Percentiles rank a stretch among this genome's conserved stretches.
These are phyloP conservation scores for Termitomyces sp. DNA, from an alignment of 768 basidiomycete genomes.

Conservation along the genomic window DNA sequence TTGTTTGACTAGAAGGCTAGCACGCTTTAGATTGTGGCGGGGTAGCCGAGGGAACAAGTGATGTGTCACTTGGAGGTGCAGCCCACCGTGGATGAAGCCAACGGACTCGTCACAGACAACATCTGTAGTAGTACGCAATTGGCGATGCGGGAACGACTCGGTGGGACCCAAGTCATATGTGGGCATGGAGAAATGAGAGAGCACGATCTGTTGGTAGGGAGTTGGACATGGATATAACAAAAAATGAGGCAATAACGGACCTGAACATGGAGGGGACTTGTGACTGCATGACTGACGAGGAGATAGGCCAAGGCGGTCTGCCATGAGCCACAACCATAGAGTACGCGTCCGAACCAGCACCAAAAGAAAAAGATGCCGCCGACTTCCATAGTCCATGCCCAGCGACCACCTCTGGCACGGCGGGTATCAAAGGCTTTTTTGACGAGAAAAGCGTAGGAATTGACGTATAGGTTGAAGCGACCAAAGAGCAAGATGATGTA, in stretches of 20 bases:
- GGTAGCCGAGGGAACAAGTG: slow-evolving; percentile 96
- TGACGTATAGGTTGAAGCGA: slow-evolving; percentile 91
- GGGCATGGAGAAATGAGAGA: slow-evolving; percentile 96
- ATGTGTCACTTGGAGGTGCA: slow-evolving; percentile 96
- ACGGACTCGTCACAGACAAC: slow-evolving; percentile 83
- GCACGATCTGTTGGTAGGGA: slow-evolving; percentile 64
- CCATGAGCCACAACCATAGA: slow-evolving; percentile 73
- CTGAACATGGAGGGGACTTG: slow-evolving; percentile 94
- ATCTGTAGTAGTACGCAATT: slow-evolving; percentile 96
- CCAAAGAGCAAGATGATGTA: slow-evolving; percentile 88
- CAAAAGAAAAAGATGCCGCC: slow-evolving; percentile 79
- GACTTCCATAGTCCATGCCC: slow-evolving; percentile 80
- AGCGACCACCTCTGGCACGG: slow-evolving; percentile 64
- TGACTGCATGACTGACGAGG: slow-evolving; percentile 77
- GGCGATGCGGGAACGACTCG: slow-evolving; percentile 92
- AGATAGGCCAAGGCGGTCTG: slow-evolving; percentile 68
- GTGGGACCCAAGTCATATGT: slow-evolving; percentile 85
- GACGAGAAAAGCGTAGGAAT: slow-evolving; percentile 76
- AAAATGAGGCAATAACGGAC: slow-evolving; percentile 35
- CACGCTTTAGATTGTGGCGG: slow-evolving; percentile 84
- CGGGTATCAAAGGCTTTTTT: slow-evolving; percentile 61
- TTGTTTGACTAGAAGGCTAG: slow-evolving; percentile 80
- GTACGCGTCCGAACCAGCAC: slow-evolving; percentile 76
- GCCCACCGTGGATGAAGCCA: slow-evolving; percentile 93
- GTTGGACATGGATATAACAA: neutral